Conservation (phyloP, 2,329 filamentous ascomycete species). For the Apiospora arundinis region DNA sequence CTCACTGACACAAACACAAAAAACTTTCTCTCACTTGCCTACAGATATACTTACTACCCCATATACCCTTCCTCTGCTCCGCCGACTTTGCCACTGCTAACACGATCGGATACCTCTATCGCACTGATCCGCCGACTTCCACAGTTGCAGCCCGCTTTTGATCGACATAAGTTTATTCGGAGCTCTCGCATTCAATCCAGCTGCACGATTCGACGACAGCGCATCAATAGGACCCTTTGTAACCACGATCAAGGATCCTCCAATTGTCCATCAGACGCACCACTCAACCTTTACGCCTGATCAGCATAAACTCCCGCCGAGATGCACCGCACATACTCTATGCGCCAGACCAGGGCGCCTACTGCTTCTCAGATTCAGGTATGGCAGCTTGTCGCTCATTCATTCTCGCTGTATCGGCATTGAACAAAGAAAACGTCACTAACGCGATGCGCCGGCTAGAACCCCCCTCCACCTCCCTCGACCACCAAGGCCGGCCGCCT, state of each 20-base stretch:
- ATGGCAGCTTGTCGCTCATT: slow-evolving; percentile 29
- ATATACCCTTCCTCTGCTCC: background rate
- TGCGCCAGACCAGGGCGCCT: slow-evolving; percentile 95
- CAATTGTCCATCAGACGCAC: background rate
- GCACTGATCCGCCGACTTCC: slow-evolving; percentile 13
- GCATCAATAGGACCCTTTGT: slow-evolving; percentile 7
- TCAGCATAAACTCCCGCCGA: slow-evolving; percentile 35
- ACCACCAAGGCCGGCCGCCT: slow-evolving; percentile 89
- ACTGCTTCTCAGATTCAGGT: slow-evolving; percentile 82
- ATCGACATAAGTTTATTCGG: slow-evolving; percentile 17
- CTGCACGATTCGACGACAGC: background rate
- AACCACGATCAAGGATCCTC: background rate
- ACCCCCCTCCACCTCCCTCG: slow-evolving; percentile 89
- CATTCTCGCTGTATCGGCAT: too few species aligned
- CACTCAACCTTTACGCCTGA: background rate
- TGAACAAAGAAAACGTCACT: background rate
- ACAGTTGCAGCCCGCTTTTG: slow-evolving; percentile 21
- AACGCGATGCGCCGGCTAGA: slow-evolving; percentile 58
- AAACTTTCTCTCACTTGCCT: slow-evolving; percentile 2
- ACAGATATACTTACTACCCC: slow-evolving; percentile 7
- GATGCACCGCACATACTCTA: slow-evolving; percentile 99
- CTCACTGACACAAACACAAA: background rate
- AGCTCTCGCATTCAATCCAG: background rate
- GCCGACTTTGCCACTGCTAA: background rate
- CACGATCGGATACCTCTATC: slow-evolving; percentile 1